phyloP scores from a whole-genome alignment of 2,329 filamentous ascomycete genomes.

The Paecilomyces dactylethromorphus region DNA sequence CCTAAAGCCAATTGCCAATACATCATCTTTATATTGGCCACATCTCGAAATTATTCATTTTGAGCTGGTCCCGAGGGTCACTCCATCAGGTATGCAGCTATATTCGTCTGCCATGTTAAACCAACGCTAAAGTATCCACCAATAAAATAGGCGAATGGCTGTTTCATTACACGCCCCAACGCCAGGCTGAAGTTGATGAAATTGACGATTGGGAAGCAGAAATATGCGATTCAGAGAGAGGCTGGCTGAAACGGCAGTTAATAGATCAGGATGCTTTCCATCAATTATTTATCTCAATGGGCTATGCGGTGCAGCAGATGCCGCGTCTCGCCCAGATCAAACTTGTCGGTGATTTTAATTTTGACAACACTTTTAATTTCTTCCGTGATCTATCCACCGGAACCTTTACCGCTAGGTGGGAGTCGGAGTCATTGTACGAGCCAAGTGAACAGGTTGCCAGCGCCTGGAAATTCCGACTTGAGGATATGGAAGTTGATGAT shows the following conservation, averaged over 20 bases:
- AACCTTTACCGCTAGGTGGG: not conserved
- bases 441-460: not conserved
- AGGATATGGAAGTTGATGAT: not conserved
- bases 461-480: not conserved
- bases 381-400: not conserved
- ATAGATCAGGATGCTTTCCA: too few species aligned
- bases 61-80: not conserved
- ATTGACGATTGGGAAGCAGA: too few species aligned
- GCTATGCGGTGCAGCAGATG: too few species aligned
- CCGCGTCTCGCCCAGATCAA: too few species aligned
- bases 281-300: too few species aligned
- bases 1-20: not conserved
- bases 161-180: too few species aligned
- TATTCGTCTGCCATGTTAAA: too few species aligned
- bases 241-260: too few species aligned
- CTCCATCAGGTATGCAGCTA: not conserved
- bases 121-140: too few species aligned
- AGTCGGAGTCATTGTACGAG: not conserved
- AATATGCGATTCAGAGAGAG: too few species aligned
- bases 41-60: not conserved
- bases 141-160: too few species aligned
- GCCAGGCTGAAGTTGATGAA: too few species aligned
- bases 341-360: not conserved
- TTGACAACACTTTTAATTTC: not conserved
- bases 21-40: not conserved